Evolutionary conservation across 768 basidiomycete genomes (phyloP).

Genomic region (Neoboletus subvelutipes): DNA sequence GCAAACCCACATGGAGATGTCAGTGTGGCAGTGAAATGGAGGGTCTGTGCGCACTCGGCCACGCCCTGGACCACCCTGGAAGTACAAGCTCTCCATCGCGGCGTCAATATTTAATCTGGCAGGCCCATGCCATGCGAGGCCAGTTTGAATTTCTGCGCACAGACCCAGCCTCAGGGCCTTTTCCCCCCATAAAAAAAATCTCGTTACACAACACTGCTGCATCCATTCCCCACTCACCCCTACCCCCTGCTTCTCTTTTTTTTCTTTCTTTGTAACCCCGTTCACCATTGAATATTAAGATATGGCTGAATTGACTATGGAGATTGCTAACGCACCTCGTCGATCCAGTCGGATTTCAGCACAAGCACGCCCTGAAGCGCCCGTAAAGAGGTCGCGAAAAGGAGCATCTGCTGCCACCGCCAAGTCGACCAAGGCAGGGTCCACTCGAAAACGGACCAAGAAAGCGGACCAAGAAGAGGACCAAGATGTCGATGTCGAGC

Average conservation of each 20-base stretch:
- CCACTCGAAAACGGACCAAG: constrained; percentile 36
- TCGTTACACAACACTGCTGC: constrained; percentile 7
- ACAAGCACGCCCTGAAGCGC: constrained; percentile 40
- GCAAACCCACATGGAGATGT: background rate
- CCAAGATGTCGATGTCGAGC: constrained; percentile 13
- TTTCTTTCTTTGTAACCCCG: background rate
- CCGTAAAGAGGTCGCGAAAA: constrained; percentile 16
- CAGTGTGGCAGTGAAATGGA: background rate
- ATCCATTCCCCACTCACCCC: background rate
- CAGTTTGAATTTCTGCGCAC: constrained; percentile 25
- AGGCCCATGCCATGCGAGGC: constrained; percentile 18
- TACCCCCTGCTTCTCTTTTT: background rate
- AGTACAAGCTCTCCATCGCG: constrained; percentile 9
- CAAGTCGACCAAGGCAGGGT: constrained; percentile 33
- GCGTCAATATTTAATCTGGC: constrained; percentile 20
- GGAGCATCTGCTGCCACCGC: constrained; percentile 15
- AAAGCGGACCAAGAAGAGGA: constrained; percentile 21
- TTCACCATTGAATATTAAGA: no score
- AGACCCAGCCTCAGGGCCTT: constrained; percentile 22
- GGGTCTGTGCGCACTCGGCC: background rate
- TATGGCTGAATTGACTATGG: constrained; percentile 14
- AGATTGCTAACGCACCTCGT: constrained; percentile 39
- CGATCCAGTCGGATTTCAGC: constrained; percentile 58
- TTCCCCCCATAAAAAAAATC: constrained; percentile 9
- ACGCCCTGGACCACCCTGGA: background rate